Evolutionary conservation across 1,139 yeast species (phyloP).

Genomic region (Saccharomyces hybrid): DNA sequence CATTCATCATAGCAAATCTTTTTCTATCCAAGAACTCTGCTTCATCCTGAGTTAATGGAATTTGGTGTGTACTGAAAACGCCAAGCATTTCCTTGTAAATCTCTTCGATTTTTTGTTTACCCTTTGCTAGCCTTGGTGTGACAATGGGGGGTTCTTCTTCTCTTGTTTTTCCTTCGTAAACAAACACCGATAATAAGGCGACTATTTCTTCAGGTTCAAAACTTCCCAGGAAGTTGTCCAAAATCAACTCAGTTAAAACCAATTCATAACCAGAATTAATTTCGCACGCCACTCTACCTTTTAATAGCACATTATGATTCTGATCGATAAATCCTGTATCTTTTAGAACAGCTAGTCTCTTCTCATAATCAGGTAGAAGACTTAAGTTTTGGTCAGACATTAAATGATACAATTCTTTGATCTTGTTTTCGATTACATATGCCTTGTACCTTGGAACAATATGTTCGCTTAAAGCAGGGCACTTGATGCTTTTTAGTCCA

Average conservation of each 20-base stretch:
- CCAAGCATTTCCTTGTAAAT: constrained; percentile 59
- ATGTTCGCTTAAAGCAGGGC: constrained; percentile 43
- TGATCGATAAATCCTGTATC: constrained; percentile 71
- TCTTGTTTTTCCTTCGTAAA: constrained; percentile 74
- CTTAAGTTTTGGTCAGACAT: constrained; percentile 86
- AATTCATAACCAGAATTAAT: constrained; percentile 88
- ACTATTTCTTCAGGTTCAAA: constrained; percentile 95
- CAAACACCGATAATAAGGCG: constrained; percentile 84
- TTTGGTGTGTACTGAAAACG: constrained; percentile 62
- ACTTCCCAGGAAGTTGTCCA: constrained; percentile 87
- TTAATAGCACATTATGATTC: constrained; percentile 67
- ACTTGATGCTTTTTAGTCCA: constrained; percentile 26
- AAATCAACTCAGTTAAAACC: constrained; percentile 76
- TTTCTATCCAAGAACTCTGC: constrained; percentile 75
- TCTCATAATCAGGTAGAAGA: constrained; percentile 87
- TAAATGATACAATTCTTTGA: constrained; percentile 49
- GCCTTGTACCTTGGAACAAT: constrained; percentile 44
- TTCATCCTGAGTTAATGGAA: constrained; percentile 75
- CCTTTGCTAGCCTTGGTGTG: constrained; percentile 80
- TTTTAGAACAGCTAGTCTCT: constrained; percentile 69
- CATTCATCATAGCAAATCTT: constrained; percentile 85
- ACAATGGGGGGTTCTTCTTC: constrained; percentile 50
- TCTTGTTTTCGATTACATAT: constrained; percentile 42
- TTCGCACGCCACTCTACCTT: constrained; percentile 85
- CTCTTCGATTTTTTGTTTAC: constrained; percentile 60